These are phyloP conservation scores for Tilletia indica DNA, from an alignment of 1,284 basidiomycete genomes.

Conservation along the genomic window DNA sequence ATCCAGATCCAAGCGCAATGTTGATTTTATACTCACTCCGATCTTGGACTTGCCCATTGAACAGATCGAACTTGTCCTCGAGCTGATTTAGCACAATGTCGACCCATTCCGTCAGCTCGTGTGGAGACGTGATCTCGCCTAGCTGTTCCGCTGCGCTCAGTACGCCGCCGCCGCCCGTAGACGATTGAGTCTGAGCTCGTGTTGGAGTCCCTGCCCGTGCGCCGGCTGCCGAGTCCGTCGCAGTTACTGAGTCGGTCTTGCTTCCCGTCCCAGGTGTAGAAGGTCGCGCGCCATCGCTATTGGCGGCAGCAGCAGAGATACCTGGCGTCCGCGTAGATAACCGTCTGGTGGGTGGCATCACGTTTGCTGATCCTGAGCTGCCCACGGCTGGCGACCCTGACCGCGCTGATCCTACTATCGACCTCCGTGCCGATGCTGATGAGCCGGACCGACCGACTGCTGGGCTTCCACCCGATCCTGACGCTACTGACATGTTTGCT, in stretches of 20 bases:
- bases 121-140: slow-evolving; percentile 40
- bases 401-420: not conserved
- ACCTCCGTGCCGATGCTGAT: not conserved
- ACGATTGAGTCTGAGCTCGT: not conserved
- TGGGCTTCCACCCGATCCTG: not conserved
- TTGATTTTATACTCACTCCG: slow-evolving; percentile 38
- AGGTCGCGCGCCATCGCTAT: not conserved
- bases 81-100: slow-evolving; percentile 46
- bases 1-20: no score
- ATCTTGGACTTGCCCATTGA: slow-evolving; percentile 42
- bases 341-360: not conserved
- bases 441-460: not conserved
- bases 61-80: slow-evolving; percentile 45
- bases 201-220: not conserved
- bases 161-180: not conserved
- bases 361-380: not conserved
- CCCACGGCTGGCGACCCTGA: not conserved
- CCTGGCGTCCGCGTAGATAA: not conserved
- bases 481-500: not conserved
- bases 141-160: not conserved
- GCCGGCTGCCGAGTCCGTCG: not conserved
- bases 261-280: not conserved
- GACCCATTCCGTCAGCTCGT: slow-evolving; percentile 54
- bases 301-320: not conserved
- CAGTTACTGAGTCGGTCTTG: no score